A percentile compares a stretch with the other conserved stretches of the same genome.
phyloP scores from a whole-genome alignment of 345 rosid species.

The Eucalyptus camaldulensis region DNA sequence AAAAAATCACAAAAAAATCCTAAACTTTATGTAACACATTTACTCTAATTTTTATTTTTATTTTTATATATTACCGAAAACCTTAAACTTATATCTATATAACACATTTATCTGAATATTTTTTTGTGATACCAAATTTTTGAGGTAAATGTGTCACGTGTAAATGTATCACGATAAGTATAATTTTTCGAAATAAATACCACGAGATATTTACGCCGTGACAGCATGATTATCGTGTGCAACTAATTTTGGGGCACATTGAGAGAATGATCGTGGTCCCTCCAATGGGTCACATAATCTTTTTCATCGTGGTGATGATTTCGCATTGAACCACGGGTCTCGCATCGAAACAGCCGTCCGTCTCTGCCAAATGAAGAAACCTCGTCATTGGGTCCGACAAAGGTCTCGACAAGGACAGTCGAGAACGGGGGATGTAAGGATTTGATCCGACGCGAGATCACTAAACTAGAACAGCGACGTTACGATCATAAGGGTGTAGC shows the following conservation, averaged over 20 bases:
- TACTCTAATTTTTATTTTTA: no score
- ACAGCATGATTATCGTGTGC: background rate
- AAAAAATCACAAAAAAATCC: no score
- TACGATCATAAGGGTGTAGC: no score
- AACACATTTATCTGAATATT: no score
- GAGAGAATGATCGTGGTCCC: background rate
- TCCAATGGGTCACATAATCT: background rate
- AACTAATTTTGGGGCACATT: background rate
- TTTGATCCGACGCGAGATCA: background rate
- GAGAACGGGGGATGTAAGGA: background rate
- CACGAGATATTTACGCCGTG: background rate
- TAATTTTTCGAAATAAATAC: background rate
- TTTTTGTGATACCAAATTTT: no score
- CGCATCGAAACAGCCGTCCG: background rate
- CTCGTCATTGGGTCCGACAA: background rate
- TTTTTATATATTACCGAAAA: no score
- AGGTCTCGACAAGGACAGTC: background rate
- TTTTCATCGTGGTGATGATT: background rate
- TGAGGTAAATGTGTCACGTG: accelerated
- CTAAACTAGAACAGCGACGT: background rate
- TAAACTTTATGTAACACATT: no score
- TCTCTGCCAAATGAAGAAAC: no score
- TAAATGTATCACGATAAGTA: accelerated
- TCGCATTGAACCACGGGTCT: background rate
- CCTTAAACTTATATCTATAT: no score